phyloP scores from a whole-genome alignment of 345 rosid species.

The Gynandropsis gynandra region DNA sequence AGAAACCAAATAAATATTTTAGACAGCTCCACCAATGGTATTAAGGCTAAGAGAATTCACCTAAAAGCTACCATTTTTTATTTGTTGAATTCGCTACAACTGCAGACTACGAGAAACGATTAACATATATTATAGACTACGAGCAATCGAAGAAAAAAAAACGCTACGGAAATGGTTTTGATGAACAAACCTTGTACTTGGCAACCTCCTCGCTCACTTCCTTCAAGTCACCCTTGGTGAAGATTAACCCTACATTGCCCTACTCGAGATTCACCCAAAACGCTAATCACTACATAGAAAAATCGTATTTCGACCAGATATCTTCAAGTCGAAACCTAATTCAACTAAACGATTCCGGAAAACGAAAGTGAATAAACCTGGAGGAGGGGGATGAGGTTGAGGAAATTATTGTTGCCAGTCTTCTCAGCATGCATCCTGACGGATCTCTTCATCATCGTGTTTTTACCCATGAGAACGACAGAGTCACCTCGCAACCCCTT shows the following conservation, averaged over 20 bases:
- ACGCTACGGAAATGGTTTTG: neutral
- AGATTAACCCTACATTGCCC: constrained; percentile 74
- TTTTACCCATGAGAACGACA: constrained; percentile 85
- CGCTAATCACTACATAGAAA: neutral
- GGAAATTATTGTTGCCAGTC: constrained; percentile 52
- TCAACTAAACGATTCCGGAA: neutral
- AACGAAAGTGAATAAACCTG: constrained; percentile 37
- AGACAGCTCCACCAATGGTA: neutral
- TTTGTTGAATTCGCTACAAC: too few species aligned
- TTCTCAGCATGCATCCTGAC: constrained; percentile 69
- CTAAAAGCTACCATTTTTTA: too few species aligned
- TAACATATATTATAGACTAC: too few species aligned
- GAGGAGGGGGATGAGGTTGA: constrained; percentile 69
- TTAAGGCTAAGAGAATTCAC: too few species aligned
- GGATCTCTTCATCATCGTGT: constrained; percentile 95
- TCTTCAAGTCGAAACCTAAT: neutral
- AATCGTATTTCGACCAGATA: neutral
- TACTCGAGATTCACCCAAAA: constrained; percentile 6
- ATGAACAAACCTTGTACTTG: constrained; percentile 52
- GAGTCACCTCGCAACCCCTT: constrained; percentile 79
- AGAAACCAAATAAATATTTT: neutral
- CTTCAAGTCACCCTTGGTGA: constrained; percentile 73
- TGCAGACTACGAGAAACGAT: too few species aligned
- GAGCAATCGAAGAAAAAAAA: neutral
- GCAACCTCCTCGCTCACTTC: constrained; percentile 68